Conservation (phyloP, 139 green algal genomes). For the Monoraphidium neglectum region DNA sequence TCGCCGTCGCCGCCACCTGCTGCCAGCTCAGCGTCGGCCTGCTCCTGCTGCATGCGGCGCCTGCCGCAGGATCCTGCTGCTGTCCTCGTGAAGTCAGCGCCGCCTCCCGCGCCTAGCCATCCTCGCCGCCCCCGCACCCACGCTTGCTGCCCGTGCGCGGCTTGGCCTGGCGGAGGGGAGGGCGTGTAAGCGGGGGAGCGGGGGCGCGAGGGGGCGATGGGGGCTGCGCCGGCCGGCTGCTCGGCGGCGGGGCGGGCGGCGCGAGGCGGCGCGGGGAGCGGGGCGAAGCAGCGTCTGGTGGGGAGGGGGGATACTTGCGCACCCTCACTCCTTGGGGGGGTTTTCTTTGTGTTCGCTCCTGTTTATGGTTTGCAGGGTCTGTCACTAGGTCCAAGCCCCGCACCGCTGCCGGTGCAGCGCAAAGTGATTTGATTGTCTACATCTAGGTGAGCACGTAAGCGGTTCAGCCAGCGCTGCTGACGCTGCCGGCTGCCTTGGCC, state of each 20-base stretch:
- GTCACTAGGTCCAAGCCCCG: too few species aligned
- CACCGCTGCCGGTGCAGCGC: too few species aligned
- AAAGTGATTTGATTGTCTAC: too few species aligned
- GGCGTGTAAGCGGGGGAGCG: too few species aligned
- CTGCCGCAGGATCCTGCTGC: conserved; percentile 75
- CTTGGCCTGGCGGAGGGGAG: conserved; percentile 52
- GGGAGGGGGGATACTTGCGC: conserved; percentile 7
- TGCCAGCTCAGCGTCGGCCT: conserved; percentile 73
- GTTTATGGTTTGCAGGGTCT: conserved; percentile 50
- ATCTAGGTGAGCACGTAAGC: too few species aligned
- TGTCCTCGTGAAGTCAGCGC: conserved; percentile 59
- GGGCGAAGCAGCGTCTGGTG: background rate
- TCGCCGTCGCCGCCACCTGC: conserved; percentile 16
- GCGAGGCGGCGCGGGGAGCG: background rate
- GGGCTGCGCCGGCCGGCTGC: background rate
- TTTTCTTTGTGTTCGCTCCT: conserved; percentile 65
- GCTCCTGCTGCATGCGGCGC: conserved; percentile 83
- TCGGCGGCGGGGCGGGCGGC: background rate
- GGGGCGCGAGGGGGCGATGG: background rate
- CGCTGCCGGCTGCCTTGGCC: conserved; percentile 9
- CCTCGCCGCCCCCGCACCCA: conserved; percentile 35
- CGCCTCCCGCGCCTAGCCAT: conserved; percentile 27
- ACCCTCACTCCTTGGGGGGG: conserved; percentile 70
- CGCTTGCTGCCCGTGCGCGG: conserved; percentile 51
- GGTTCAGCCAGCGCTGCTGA: too few species aligned